These are phyloP conservation scores for Camellia granthamiana DNA, from an alignment of 148 eudicot species.

Conservation along the genomic window DNA sequence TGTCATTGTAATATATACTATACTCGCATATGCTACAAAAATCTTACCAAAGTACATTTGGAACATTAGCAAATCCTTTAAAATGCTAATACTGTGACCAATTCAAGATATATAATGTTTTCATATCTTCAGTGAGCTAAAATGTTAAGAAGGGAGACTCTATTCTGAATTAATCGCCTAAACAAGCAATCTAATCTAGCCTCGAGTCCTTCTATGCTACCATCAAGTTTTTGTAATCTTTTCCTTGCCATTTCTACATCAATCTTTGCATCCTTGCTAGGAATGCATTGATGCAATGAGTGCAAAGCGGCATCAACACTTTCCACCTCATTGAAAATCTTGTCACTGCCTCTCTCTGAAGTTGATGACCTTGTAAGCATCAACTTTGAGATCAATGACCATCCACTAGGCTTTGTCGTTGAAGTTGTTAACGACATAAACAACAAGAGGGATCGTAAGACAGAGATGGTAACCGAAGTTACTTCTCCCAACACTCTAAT, in stretches of 20 bases:
- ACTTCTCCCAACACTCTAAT: slow-evolving; percentile 28
- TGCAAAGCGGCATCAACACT: slow-evolving; percentile 25
- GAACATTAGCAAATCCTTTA: slow-evolving; percentile 2
- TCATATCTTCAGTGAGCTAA: slow-evolving; percentile 19
- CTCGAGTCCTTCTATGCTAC: slow-evolving; percentile 28
- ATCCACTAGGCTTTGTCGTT: slow-evolving; percentile 11
- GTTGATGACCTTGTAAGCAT: slow-evolving; percentile 9
- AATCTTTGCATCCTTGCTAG: not conserved
- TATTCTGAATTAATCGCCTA: slow-evolving; percentile 26
- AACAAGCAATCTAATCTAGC: slow-evolving; percentile 26
- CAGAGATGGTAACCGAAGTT: slow-evolving; percentile 14
- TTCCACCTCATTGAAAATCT: slow-evolving; percentile 25
- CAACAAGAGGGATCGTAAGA: slow-evolving; percentile 18
- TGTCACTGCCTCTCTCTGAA: not conserved
- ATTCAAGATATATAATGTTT: not conserved
- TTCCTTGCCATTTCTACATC: slow-evolving; percentile 16
- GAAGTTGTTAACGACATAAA: slow-evolving; percentile 18
- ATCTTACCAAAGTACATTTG: not conserved
- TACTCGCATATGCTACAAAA: not conserved
- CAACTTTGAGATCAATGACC: slow-evolving; percentile 33
- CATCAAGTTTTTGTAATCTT: slow-evolving; percentile 29
- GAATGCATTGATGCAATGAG: not conserved
- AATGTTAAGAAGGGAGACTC: slow-evolving; percentile 43
- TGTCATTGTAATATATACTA: not conserved
- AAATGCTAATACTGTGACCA: not conserved